Evolutionary conservation across 352 stramenopile genomes (phyloP), one percentile per base, ranked within the genome.

Genomic region (Sclerospora graminicola): DNA sequence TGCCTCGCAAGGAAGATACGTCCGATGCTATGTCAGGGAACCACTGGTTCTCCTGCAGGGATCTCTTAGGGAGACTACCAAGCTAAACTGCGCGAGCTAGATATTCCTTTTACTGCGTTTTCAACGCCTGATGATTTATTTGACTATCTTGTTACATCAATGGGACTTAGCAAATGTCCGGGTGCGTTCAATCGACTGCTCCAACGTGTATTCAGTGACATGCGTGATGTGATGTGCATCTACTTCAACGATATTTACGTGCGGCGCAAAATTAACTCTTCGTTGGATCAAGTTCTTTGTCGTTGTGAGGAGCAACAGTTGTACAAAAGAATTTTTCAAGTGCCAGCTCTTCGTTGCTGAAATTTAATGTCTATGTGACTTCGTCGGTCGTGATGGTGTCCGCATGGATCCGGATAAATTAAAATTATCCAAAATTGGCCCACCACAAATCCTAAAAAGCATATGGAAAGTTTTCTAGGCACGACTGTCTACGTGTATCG

Each of bases 51-150:
- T n/a, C n/a, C n/a, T n/a, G n/a, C n/a, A n/a, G n/a, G 23, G 30
- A 20, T 21, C 1, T 24, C 39, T 38, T 48, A 26, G 41, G 32
- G 21, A 13, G 40, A 35, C 26, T 48, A 48, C 24, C 21, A 48
- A 13, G 21, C 35, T 9, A 48, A 41, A 13, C 19, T 48, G 8
- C 31, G 21, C 18, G 32, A 49, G 38, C 18, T 15, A 10, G 23
- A 48, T 15, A 48, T 41, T 28, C 41, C 23, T n/a, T 41, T 48
- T 28, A 48, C 41, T 7, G 41, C n/a, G 19, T 18, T 41, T 41
- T 35, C 34, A 24, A 48, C 20, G 1, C 31, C 41, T 2, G 30
- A 41, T 27, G 20, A 32, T 20, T 27, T 3, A 46, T n/a, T n/a
- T n/a, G n/a, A n/a, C n/a, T n/a, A n/a, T n/a, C n/a, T n/a, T n/a